These are phyloP conservation scores for Phytophthora boehmeriae DNA, from an alignment of 352 stramenopile species.

Conservation along the genomic window DNA sequence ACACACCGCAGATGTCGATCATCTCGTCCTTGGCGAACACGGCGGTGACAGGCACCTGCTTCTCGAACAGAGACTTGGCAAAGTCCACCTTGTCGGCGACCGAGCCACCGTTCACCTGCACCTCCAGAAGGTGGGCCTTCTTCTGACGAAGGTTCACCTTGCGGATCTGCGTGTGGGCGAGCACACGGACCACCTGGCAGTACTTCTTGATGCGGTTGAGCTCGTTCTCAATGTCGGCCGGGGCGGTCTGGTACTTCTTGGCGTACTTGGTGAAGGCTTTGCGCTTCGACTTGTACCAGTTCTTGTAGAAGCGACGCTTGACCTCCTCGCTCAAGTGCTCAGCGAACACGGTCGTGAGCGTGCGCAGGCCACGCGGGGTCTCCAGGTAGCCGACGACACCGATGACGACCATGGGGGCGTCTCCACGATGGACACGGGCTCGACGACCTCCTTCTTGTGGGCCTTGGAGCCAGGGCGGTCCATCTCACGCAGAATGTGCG, in stretches of 20 bases:
- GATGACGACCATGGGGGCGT: conserved; percentile 99
- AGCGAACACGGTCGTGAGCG: conserved; percentile 99
- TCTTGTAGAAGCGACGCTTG: conserved; percentile 99
- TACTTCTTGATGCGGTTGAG: conserved; percentile 99
- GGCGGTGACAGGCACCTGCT: conserved; percentile 97
- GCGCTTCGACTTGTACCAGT: conserved; percentile 99
- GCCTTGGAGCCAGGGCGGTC: conserved; percentile 99
- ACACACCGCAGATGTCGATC: conserved; percentile 98
- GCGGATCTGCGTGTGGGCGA: conserved; percentile 99
- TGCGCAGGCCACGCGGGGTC: conserved; percentile 98
- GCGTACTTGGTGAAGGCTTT: conserved; percentile 99
- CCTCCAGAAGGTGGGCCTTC: conserved; percentile 99
- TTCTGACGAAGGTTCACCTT: conserved; percentile 99
- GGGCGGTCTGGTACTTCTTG: conserved; percentile 98
- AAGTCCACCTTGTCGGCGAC: conserved; percentile 99
- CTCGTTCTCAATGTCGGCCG: conserved; percentile 95
- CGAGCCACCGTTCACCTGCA: conserved; percentile 99
- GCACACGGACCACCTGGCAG: conserved; percentile 99
- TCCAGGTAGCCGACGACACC: conserved; percentile 99
- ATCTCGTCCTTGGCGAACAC: conserved; percentile 98
- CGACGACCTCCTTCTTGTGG: conserved; percentile 99
- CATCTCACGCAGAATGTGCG: conserved; percentile 98
- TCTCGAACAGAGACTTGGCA: conserved; percentile 99
- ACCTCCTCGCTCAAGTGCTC: conserved; percentile 99
- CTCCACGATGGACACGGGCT: conserved; percentile 99